Evolutionary conservation across 2,329 filamentous ascomycete genomes (phyloP), one percentile per base, ranked within the genome.

Genomic region (Exophiala sideris): DNA sequence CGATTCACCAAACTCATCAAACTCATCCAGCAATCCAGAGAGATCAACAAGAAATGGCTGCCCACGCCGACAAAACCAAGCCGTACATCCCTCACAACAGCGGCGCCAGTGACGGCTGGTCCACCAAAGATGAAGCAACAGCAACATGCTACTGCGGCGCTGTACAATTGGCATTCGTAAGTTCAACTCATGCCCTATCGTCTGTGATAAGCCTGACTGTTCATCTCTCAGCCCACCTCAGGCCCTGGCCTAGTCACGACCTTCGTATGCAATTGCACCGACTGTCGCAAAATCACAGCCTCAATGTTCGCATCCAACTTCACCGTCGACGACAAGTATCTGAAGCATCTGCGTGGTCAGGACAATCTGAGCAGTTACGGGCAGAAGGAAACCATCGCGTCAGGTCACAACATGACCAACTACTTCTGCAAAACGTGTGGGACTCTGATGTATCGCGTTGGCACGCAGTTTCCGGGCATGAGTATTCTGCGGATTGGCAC

Each of bases 231-330:
- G 75, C 76, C 79, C 1, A 76, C 69, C 14, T 60, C 75, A 56
- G 73, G 67, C 1, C 72, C 73, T 1, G 76, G 73, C 8, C 65
- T 84, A 0, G 57, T 79, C 14, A 67, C 70, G 55, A 76, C 71
- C 4, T 84, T 84, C 62, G 62, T 84, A 60, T 86, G 82, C 69
- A 73, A 85, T 70, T 86, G 82, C 66, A 65, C 69, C 33, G 82
- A 86, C 68, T 85, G 81, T 67, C 80, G 73, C 62, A 86, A 86
- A 62, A 73, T 86, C 56, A 84, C 80, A 0, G 80, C 81, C 0
- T 82, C 81, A 0, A 82, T 84, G 78, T 84, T 82, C 67, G 77
- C 80, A 2, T 78, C 79, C 49, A 84, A 82, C 68, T 82, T 85
- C 63, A 73, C 73, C 54, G 66, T 83, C 38, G 57, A 63, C 9